Percentiles rank a stretch among this genome's conserved stretches.
phyloP scores from a whole-genome alignment of 192 early-diverging fungal species.

The Backusella liffmaniae region DNA sequence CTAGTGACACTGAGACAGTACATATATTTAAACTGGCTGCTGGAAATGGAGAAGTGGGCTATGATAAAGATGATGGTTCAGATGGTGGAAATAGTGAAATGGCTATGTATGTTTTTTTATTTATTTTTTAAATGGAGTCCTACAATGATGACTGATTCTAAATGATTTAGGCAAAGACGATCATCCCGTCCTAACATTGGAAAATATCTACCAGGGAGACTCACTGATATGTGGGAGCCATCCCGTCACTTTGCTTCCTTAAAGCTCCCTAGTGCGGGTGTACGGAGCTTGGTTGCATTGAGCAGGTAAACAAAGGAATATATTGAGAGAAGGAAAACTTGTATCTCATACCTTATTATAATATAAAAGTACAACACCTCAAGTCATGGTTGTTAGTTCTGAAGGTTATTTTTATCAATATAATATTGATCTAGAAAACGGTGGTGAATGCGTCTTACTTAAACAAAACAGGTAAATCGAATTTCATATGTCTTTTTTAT shows the following conservation, averaged over 20 bases:
- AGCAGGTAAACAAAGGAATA: slow-evolving; percentile 47
- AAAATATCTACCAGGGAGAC: slow-evolving; percentile 77
- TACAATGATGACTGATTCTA: neutral
- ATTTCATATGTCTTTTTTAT: neutral
- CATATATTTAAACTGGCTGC: slow-evolving; percentile 81
- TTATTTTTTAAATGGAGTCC: neutral
- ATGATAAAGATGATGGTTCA: neutral
- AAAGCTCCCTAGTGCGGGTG: slow-evolving; percentile 76
- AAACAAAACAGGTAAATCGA: slow-evolving; percentile 65
- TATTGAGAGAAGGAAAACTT: neutral
- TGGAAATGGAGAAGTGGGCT: neutral
- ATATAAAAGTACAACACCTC: slow-evolving; percentile 56
- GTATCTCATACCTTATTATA: no score
- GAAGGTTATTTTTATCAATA: slow-evolving; percentile 92
- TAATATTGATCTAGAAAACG: slow-evolving; percentile 80
- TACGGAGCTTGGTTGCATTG: slow-evolving; percentile 72
- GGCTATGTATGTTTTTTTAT: slow-evolving; percentile 34
- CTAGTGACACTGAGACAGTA: slow-evolving; percentile 90
- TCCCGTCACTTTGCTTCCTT: slow-evolving; percentile 90
- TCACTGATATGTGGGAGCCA: slow-evolving; percentile 94
- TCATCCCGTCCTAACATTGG: slow-evolving; percentile 64
- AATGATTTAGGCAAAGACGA: slow-evolving; percentile 50
- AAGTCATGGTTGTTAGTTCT: slow-evolving; percentile 85
- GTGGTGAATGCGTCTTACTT: slow-evolving; percentile 81
- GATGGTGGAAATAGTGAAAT: slow-evolving; percentile 20